Conservation (phyloP, 2,329 filamentous ascomycete genomes). For the Colletotrichum destructivum region DNA sequence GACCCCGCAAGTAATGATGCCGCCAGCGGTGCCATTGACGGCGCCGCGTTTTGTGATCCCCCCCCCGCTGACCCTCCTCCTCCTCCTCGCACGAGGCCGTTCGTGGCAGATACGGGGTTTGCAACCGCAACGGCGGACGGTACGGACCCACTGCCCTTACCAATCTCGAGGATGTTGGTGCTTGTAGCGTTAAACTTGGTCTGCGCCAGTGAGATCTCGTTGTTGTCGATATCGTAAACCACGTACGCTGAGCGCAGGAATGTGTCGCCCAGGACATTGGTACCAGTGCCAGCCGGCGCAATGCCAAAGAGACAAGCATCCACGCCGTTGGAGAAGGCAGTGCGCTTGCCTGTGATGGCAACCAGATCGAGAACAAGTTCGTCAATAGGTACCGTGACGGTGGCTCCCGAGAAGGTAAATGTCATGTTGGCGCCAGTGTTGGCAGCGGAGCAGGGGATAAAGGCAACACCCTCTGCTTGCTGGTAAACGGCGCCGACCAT, state of each 20-base stretch:
- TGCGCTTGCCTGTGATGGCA: constrained; percentile 61
- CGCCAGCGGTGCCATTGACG: constrained; percentile 27
- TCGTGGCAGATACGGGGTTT: constrained; percentile 65
- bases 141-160: constrained; percentile 62
- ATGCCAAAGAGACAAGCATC: constrained; percentile 78
- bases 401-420: constrained; percentile 69
- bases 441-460: constrained; percentile 72
- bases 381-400: constrained; percentile 69
- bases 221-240: constrained; percentile 81
- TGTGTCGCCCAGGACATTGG: constrained; percentile 80
- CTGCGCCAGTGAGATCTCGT: constrained; percentile 79
- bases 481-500: constrained; percentile 73
- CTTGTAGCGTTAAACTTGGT: constrained; percentile 72
- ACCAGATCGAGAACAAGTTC: constrained; percentile 72
- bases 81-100: constrained; percentile 51
- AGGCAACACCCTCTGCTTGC: constrained; percentile 66
- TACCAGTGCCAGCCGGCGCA: constrained; percentile 67
- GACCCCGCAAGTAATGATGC: constrained; percentile 31
- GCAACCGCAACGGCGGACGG: constrained; percentile 68
- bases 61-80: constrained; percentile 6
- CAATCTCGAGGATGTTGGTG: constrained; percentile 70
- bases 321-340: constrained; percentile 67
- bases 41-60: constrained; percentile 25
- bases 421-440: constrained; percentile 58
- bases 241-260: constrained; percentile 83